Conservation (phyloP, 192 early-diverging fungal genomes). For the Coemansia sp. region DNA sequence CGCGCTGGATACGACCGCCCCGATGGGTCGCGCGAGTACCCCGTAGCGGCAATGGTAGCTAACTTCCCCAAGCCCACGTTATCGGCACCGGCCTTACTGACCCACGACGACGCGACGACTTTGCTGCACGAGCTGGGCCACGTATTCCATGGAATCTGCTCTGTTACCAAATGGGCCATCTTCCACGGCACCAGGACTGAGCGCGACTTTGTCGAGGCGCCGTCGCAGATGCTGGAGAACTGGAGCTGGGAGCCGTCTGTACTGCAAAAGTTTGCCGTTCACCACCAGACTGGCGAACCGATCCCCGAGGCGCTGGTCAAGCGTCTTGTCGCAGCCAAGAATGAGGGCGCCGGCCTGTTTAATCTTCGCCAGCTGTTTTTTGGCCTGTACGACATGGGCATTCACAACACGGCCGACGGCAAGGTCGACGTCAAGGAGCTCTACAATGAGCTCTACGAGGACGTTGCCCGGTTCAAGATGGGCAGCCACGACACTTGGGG, state of each 20-base stretch:
- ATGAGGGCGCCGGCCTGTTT: constrained; percentile 69
- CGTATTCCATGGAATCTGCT: constrained; percentile 64
- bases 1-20: constrained; percentile 60
- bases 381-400: constrained; percentile 70
- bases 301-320: constrained; percentile 70
- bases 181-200: constrained; percentile 78
- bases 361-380: constrained; percentile 77
- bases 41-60: constrained; percentile 70
- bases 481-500: constrained; percentile 69
- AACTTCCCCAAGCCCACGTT: constrained; percentile 68
- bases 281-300: constrained; percentile 68
- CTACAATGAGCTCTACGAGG: constrained; percentile 50
- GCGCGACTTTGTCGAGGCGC: constrained; percentile 86
- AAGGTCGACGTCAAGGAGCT: constrained; percentile 38
- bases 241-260: constrained; percentile 67
- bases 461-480: constrained; percentile 37
- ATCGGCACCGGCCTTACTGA: constrained; percentile 67
- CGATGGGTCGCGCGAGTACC: constrained; percentile 57
- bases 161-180: constrained; percentile 66
- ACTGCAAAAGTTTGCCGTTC: constrained; percentile 58
- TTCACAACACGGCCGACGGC: constrained; percentile 63
- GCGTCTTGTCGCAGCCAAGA: constrained; percentile 66
- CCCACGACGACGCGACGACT: constrained; percentile 78
- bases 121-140: constrained; percentile 86
- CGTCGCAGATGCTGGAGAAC: constrained; percentile 89